Conservation (phyloP, 2,329 filamentous ascomycete species). For the Colletotrichum sansevieriae region DNA sequence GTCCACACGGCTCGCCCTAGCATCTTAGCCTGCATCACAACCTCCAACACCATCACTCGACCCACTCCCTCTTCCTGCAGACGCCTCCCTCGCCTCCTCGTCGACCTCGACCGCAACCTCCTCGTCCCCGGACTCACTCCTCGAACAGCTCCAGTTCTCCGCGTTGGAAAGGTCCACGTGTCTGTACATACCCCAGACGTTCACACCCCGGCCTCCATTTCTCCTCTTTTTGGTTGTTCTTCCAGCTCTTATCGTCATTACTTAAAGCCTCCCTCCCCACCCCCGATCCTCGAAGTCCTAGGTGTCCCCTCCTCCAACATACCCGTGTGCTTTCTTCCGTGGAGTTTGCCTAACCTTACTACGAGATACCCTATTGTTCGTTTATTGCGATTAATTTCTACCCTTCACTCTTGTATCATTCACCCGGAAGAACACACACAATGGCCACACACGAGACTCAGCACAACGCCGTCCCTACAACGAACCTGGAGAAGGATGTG, state of each 20-base stretch:
- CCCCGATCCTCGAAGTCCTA: slow-evolving; percentile 14
- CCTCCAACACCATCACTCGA: slow-evolving; percentile 27
- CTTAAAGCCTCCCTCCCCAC: slow-evolving; percentile 37
- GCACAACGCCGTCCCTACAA: slow-evolving; percentile 27
- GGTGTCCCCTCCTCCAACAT: slow-evolving; percentile 7
- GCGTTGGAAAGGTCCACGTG: slow-evolving; percentile 29
- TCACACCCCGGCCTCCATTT: slow-evolving; percentile 26
- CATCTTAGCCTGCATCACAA: slow-evolving; percentile 24
- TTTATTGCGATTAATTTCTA: not conserved
- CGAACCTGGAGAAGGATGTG: slow-evolving; percentile 40
- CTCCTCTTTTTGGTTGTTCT: slow-evolving; percentile 28
- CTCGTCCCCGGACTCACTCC: slow-evolving; percentile 15
- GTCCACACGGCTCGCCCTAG: slow-evolving; percentile 21
- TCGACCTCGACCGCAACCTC: slow-evolving; percentile 12
- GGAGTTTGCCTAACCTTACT: slow-evolving; percentile 24
- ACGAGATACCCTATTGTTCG: slow-evolving; percentile 18
- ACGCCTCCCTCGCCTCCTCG: slow-evolving; percentile 16
- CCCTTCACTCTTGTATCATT: slow-evolving; percentile 9
- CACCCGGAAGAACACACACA: slow-evolving; percentile 34
- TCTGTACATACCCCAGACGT: slow-evolving; percentile 39
- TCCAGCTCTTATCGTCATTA: slow-evolving; percentile 33
- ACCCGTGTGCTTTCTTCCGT: slow-evolving; percentile 29
- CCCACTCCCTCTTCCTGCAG: slow-evolving; percentile 39
- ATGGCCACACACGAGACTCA: slow-evolving; percentile 39
- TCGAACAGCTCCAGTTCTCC: slow-evolving; percentile 38